Conservation (phyloP, 2,329 filamentous ascomycete genomes). For the Coleophoma crateriformis region DNA sequence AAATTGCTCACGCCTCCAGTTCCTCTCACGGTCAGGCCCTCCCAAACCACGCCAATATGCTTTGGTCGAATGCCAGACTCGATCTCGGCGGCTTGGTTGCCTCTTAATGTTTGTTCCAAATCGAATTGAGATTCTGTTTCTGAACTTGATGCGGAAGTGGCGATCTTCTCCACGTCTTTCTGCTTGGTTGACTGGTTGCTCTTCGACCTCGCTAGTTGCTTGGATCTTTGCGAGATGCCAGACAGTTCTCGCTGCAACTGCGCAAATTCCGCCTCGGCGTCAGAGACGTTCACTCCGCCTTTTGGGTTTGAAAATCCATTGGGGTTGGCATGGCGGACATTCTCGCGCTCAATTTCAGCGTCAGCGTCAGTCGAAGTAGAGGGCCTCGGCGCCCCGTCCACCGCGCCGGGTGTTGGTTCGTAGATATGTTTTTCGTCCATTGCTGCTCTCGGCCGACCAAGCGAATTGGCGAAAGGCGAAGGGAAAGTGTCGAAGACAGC, state of each 20-base stretch:
- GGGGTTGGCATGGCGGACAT: constrained; percentile 33
- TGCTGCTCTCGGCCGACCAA: not conserved
- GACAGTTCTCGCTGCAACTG: constrained; percentile 59
- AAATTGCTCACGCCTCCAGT: constrained; percentile 69
- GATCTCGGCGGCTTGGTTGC: constrained; percentile 64
- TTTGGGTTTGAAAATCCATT: constrained; percentile 35
- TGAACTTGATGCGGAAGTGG: constrained; percentile 36
- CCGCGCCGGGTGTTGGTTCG: not conserved
- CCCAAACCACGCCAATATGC: constrained; percentile 75
- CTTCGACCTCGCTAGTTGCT: constrained; percentile 43
- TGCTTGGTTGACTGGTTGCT: constrained; percentile 19
- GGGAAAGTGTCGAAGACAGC: too few species aligned
- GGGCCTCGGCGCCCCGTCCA: not conserved
- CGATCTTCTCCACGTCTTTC: constrained; percentile 55
- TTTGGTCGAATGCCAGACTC: constrained; percentile 77
- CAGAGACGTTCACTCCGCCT: constrained; percentile 45
- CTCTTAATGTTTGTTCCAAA: constrained; percentile 67
- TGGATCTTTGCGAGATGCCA: constrained; percentile 47
- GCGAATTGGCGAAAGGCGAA: too few species aligned
- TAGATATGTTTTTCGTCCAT: not conserved
- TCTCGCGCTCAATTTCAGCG: constrained; percentile 36
- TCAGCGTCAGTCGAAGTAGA: constrained; percentile 9
- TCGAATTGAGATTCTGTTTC: constrained; percentile 59
- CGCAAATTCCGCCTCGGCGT: constrained; percentile 66
- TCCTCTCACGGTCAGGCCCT: constrained; percentile 70